These are phyloP conservation scores for Chytriomyces hyalinus DNA, from an alignment of 192 early-diverging fungal species.

Conservation along the genomic window DNA sequence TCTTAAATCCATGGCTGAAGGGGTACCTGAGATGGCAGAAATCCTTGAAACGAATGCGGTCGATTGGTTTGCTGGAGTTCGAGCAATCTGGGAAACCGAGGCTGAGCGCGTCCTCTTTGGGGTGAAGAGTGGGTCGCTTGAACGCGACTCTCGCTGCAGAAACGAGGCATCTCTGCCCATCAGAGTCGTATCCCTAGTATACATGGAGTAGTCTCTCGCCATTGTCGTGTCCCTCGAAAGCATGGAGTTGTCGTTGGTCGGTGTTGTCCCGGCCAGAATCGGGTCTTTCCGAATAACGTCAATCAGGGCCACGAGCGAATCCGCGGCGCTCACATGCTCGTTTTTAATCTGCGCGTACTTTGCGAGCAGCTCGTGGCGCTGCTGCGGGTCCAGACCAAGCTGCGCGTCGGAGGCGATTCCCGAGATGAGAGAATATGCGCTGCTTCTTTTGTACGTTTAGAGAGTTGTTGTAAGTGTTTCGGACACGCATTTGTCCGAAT, in stretches of 20 bases:
- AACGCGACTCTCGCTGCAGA: neutral
- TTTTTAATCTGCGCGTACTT: neutral
- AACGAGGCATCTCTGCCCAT: neutral
- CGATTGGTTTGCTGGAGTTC: neutral
- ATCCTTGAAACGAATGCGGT: neutral
- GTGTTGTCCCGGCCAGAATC: neutral
- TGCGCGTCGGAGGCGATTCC: neutral
- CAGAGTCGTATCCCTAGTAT: neutral
- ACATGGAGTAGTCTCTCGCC: neutral
- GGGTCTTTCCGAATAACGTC: neutral
- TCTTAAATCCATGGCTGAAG: neutral
- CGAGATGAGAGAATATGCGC: neutral
- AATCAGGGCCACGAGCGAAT: neutral
- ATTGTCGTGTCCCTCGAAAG: neutral
- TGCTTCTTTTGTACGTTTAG: neutral
- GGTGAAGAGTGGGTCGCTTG: neutral
- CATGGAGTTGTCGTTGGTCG: neutral
- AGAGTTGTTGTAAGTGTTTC: neutral
- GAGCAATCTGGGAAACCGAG: constrained; percentile 2
- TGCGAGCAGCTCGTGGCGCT: constrained; percentile 2
- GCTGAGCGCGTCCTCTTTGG: constrained; percentile 19
- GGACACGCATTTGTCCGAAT: too few species aligned
- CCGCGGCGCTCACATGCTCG: neutral
- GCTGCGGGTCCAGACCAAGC: neutral
- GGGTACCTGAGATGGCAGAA: constrained; percentile 11